Base-by-base conservation (phyloP, 192 early-diverging fungal genomes). In the Paraglomus brasilianum region DNA sequence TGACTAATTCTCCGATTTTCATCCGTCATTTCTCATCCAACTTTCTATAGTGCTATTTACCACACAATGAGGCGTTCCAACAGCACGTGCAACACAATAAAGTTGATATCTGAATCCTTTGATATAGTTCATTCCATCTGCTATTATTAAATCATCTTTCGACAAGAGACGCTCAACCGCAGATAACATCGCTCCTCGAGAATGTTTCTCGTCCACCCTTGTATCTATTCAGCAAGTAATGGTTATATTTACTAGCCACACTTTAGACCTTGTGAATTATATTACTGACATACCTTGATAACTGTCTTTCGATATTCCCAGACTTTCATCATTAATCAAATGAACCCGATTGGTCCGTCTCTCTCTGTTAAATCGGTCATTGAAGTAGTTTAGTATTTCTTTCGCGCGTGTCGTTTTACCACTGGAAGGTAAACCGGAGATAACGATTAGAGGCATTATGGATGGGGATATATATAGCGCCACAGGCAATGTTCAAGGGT, bases 101-200 rank as follows among this genome's bases (percentile, higher is more conserved):
- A 98, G 83, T 77, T 98, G 95, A 80, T 98, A 99, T 68, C 97
- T 83, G 73, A 94, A 94, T 5, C 97, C 96, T 82, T 99, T 99
- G 77, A 99, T 98, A 79, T 98, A 97, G 77, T 99, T 99, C 72
- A 96, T 74, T n/a, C 84, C 82, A 71, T 99, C 97, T 7, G 86
- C 93, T 52, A 99, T 95, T 11, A 98, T 88, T 51, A 99, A 83
- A 58, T 82, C 80, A n/a, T 97, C 90, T 52, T 87, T 88, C 24
- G 89, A 86, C 40, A 98, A 75, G 1, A 86, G 73, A 41, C 97
- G 78, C 74, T 97, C 95, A 30, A 97, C 91, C 0, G 95, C 91
- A 0, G 96, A 98, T 66, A 97, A 74, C 45, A 98, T 76, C 4
- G 86, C 80, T 13, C 86, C 92, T 44, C 97, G 89, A 15, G 90